A percentile compares a stretch with the other conserved stretches of the same genome.
Evolutionary conservation across 495 filamentous ascomycete species (phyloP).

Genomic region (Aspergillus saccharolyticus): DNA sequence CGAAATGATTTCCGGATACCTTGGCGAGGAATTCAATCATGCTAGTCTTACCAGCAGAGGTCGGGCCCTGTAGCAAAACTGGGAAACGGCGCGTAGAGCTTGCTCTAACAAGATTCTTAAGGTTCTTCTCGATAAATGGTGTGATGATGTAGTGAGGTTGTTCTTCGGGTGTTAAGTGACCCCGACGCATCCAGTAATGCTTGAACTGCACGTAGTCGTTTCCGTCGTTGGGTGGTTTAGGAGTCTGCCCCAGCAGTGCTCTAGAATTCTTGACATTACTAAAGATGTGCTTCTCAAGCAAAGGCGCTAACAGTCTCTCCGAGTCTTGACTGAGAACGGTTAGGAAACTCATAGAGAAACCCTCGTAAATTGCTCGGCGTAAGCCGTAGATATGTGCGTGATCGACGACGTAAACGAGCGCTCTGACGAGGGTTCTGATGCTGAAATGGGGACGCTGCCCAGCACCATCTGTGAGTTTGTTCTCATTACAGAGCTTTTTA

Average conservation of each 20-base stretch:
- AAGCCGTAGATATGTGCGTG: conserved; percentile 84
- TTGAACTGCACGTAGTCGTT: conserved; percentile 79
- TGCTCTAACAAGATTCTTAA: conserved; percentile 88
- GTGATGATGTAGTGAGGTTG: conserved; percentile 94
- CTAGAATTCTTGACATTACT: conserved; percentile 58
- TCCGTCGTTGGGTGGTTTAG: conserved; percentile 69
- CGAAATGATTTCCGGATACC: conserved; percentile 91
- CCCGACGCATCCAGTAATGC: conserved; percentile 87
- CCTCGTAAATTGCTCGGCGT: conserved; percentile 83
- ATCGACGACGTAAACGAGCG: conserved; percentile 78
- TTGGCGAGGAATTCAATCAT: conserved; percentile 99
- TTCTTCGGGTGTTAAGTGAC: conserved; percentile 57
- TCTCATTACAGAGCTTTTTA: conserved; percentile 73
- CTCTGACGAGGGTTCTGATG: conserved; percentile 87
- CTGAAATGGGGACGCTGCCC: conserved; percentile 94
- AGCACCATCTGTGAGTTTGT: conserved; percentile 85
- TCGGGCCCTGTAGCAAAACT: conserved; percentile 94
- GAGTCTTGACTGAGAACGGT: conserved; percentile 78
- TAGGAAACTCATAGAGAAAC: conserved; percentile 97
- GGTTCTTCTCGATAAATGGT: conserved; percentile 86
- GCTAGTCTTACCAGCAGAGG: conserved; percentile 94
- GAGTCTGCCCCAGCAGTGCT: conserved; percentile 66
- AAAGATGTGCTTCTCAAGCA: conserved; percentile 79
- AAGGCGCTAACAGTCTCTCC: conserved; percentile 66
- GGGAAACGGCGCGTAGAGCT: conserved; percentile 88